Percentiles rank a stretch among this genome's conserved stretches.
phyloP scores from a whole-genome alignment of 2,329 filamentous ascomycete genomes.

The Cladosporium sp. region DNA sequence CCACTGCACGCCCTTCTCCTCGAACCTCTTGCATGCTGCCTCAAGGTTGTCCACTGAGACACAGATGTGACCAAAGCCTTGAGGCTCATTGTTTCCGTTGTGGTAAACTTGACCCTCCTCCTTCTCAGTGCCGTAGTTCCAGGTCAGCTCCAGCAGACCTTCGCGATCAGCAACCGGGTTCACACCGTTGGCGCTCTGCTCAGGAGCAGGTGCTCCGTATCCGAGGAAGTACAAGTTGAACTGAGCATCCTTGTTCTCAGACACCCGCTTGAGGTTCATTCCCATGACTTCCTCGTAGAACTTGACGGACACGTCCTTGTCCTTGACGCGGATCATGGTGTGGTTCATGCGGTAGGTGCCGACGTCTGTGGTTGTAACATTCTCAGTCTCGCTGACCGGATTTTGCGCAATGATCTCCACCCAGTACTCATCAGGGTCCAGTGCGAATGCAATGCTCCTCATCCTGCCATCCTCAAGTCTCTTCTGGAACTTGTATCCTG shows the following conservation, averaged over 20 bases:
- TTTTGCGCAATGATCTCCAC: slow-evolving; percentile 77
- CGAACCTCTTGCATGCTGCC: slow-evolving; percentile 80
- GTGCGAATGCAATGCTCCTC: slow-evolving; percentile 81
- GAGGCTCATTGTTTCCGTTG: slow-evolving; percentile 83
- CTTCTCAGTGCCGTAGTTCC: slow-evolving; percentile 79
- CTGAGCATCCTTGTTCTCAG: slow-evolving; percentile 63
- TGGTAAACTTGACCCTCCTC: slow-evolving; percentile 82
- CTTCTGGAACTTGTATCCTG: slow-evolving; percentile 93
- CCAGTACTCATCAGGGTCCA: slow-evolving; percentile 54
- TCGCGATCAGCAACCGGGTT: slow-evolving; percentile 65
- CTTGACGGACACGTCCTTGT: slow-evolving; percentile 43
- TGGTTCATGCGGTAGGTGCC: slow-evolving; percentile 77
- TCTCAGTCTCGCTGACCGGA: slow-evolving; percentile 65
- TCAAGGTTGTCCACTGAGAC: slow-evolving; percentile 84
- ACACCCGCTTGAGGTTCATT: slow-evolving; percentile 74
- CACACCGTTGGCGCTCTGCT: slow-evolving; percentile 51
- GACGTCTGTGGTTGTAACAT: slow-evolving; percentile 67
- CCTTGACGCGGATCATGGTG: slow-evolving; percentile 92
- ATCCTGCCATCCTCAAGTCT: slow-evolving; percentile 84
- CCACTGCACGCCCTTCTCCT: slow-evolving; percentile 76
- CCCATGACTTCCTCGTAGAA: slow-evolving; percentile 73
- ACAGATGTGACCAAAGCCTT: slow-evolving; percentile 92
- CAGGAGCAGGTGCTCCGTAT: slow-evolving; percentile 54
- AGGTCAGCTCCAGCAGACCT: slow-evolving; percentile 85
- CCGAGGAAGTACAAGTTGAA: slow-evolving; percentile 95